Evolutionary conservation across 2,329 filamentous ascomycete species (phyloP).

Genomic region (Aspergillus niger): DNA sequence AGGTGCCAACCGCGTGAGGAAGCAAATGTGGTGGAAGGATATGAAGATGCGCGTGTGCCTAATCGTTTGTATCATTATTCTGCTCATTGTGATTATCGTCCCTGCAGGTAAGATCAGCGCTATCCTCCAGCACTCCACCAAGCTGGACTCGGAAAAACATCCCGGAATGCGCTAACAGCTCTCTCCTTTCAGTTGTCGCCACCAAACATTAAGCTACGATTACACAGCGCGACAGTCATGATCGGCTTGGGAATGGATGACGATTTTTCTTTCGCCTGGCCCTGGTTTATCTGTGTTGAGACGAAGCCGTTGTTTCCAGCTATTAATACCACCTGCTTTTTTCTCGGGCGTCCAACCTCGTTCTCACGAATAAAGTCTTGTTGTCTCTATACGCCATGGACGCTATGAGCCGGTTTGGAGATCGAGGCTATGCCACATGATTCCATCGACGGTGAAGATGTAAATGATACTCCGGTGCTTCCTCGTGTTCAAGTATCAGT

Average conservation of each 20-base stretch:
- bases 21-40: constrained; percentile 99
- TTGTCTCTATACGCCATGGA: constrained; percentile 30
- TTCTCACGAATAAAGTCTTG: constrained; percentile 34
- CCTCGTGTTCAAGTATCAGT: constrained; percentile 35
- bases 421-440: constrained; percentile 29
- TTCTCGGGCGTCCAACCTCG: constrained; percentile 38
- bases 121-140: neutral
- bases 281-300: constrained; percentile 37
- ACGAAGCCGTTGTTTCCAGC: constrained; percentile 37
- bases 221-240: constrained; percentile 28
- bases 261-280: constrained; percentile 29
- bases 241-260: constrained; percentile 35
- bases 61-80: constrained; percentile 83
- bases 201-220: constrained; percentile 43
- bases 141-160: neutral
- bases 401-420: constrained; percentile 31
- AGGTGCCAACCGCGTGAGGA: constrained; percentile 92
- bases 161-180: constrained; percentile 19
- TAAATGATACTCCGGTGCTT: constrained; percentile 48
- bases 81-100: constrained; percentile 92
- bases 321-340: constrained; percentile 41
- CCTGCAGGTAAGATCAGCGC: constrained; percentile 71
- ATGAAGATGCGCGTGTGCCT: constrained; percentile 99
- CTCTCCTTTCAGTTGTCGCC: constrained; percentile 43
- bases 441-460: constrained; percentile 39